Conservation (phyloP, 306 rosid genomes). For the Glycine soja region DNA sequence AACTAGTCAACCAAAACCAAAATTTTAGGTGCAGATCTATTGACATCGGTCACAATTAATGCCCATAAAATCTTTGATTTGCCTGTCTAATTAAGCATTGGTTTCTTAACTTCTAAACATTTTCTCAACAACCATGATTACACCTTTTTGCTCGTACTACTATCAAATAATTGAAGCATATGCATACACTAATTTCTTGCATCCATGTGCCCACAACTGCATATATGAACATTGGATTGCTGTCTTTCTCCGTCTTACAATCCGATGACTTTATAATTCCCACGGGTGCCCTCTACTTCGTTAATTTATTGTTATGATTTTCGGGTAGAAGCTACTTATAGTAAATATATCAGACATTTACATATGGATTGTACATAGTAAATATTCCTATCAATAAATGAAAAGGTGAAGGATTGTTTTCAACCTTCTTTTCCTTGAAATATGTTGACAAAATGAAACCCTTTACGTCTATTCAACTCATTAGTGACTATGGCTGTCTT, state of each 20-base stretch:
- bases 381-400: conserved; percentile 42
- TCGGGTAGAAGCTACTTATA: background rate
- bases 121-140: conserved; percentile 52
- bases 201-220: background rate
- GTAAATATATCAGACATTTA: conserved; percentile 3
- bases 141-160: conserved; percentile 44
- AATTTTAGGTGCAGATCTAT: background rate
- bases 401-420: conserved; percentile 46
- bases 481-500: conserved; percentile 15
- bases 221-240: background rate
- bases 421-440: conserved; percentile 40
- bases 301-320: background rate
- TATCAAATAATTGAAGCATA: conserved; percentile 33
- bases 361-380: conserved; percentile 17
- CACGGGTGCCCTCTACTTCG: conserved; percentile 1
- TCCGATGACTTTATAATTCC: conserved; percentile 2
- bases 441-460: conserved; percentile 44
- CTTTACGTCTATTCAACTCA: conserved; percentile 23
- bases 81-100: conserved; percentile 37
- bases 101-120: conserved; percentile 59
- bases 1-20: conserved; percentile 6
- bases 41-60: background rate
- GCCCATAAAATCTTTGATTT: conserved; percentile 32
- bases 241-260: conserved; percentile 2
- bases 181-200: background rate